These are phyloP conservation scores for Fagopyrum homotropicum DNA, from an alignment of 148 eudicot species.

Conservation along the genomic window DNA sequence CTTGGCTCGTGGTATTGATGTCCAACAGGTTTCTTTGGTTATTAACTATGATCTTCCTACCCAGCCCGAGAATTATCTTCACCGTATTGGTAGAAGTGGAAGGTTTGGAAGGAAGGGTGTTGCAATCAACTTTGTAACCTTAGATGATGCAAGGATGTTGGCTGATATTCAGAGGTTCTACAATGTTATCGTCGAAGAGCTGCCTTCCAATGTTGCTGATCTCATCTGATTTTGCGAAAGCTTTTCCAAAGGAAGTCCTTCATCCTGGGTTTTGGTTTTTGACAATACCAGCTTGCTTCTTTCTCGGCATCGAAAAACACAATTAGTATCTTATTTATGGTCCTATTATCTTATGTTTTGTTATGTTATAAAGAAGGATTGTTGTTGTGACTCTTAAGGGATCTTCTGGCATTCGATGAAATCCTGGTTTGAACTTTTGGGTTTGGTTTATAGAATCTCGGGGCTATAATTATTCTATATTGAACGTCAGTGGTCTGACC, in stretches of 20 bases:
- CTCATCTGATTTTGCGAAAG: slow-evolving; percentile 4
- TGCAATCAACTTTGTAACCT: slow-evolving; percentile 27
- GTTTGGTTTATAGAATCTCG: not conserved
- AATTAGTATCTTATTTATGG: not conserved
- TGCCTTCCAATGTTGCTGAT: slow-evolving; percentile 19
- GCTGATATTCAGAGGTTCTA: slow-evolving; percentile 29
- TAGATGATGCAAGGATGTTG: slow-evolving; percentile 25
- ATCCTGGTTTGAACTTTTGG: not conserved
- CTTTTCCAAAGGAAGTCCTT: not conserved
- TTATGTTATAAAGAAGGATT: not conserved
- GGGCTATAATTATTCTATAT: not conserved
- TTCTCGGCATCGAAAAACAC: not conserved
- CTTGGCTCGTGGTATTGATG: slow-evolving; percentile 30
- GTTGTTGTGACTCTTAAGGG: not conserved
- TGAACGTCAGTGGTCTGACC: not conserved
- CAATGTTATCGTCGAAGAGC: slow-evolving; percentile 25
- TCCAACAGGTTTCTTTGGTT: slow-evolving; percentile 28
- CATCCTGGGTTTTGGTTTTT: not conserved
- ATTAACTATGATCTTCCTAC: slow-evolving; percentile 31
- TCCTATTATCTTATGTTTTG: not conserved
- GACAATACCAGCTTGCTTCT: not conserved
- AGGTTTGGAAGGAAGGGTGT: slow-evolving; percentile 21
- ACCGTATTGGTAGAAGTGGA: slow-evolving; percentile 29
- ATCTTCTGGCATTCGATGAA: slow-evolving; percentile 3
- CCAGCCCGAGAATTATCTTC: slow-evolving; percentile 31